These are phyloP conservation scores for Zoysia matrella DNA, from an alignment of 202 grass and related monocot species.

Conservation along the genomic window DNA sequence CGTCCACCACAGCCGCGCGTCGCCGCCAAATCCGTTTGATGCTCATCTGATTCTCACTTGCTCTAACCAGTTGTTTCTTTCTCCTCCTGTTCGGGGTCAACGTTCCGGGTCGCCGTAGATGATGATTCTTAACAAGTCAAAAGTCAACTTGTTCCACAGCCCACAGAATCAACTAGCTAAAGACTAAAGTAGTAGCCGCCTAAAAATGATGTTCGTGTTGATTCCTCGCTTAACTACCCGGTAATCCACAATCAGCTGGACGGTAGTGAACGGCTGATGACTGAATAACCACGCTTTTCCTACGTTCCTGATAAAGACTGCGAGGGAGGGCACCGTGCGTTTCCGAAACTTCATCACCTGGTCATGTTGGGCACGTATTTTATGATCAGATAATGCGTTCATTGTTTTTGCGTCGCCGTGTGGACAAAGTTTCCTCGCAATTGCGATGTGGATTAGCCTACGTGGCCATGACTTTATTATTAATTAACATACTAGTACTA, in stretches of 20 bases:
- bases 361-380: too few relatives aligned
- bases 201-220: not conserved
- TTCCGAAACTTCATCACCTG: too few relatives aligned
- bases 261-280: too few relatives aligned
- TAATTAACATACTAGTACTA: not conserved
- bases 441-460: not conserved
- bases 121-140: not conserved
- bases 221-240: constrained; percentile 12
- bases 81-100: not conserved
- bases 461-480: not conserved
- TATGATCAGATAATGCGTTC: too few relatives aligned
- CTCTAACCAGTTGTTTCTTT: not conserved
- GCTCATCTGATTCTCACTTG: not conserved
- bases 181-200: too few relatives aligned
- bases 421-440: too few relatives aligned
- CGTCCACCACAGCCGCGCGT: not conserved
- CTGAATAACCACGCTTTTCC: too few relatives aligned
- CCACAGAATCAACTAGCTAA: not conserved
- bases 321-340: too few relatives aligned
- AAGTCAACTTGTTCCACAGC: constrained; percentile 19
- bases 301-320: too few relatives aligned
- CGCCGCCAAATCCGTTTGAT: not conserved
- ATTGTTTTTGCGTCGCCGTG: too few relatives aligned
- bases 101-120: not conserved
- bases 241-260: not conserved